phyloP scores from a whole-genome alignment of 1,284 basidiomycete genomes.

The Flammula alnicola region DNA sequence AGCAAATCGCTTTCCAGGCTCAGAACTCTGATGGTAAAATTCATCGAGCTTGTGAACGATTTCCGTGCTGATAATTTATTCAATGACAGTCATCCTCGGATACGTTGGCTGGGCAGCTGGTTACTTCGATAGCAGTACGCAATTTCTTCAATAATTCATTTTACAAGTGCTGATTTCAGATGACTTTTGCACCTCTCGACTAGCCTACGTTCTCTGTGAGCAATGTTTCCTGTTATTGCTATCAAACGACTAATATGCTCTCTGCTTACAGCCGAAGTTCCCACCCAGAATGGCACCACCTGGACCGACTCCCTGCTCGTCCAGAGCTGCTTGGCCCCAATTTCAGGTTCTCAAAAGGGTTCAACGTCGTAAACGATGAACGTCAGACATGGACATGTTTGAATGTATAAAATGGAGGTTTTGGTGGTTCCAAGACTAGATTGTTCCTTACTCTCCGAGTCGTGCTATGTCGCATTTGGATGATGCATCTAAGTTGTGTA shows the following conservation, averaged over 20 bases:
- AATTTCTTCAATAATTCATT: background rate
- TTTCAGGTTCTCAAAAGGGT: slow-evolving; percentile 24
- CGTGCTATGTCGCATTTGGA: too few relatives aligned
- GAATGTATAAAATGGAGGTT: background rate
- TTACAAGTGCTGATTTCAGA: background rate
- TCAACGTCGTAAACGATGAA: slow-evolving; percentile 11
- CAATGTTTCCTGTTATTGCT: background rate
- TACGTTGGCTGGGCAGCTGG: slow-evolving; percentile 27
- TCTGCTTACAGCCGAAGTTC: slow-evolving; percentile 12
- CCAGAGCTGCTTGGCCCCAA: slow-evolving; percentile 20
- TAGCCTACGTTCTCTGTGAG: slow-evolving; percentile 21
- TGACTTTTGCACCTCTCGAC: background rate
- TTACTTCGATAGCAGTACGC: slow-evolving; percentile 20
- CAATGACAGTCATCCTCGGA: slow-evolving; percentile 21
- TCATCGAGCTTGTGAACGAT: background rate
- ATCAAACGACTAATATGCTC: background rate
- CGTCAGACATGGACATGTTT: too few relatives aligned
- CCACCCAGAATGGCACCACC: slow-evolving; percentile 18
- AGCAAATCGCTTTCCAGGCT: slow-evolving; percentile 56
- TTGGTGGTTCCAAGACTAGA: too few relatives aligned
- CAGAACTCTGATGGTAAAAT: slow-evolving; percentile 52
- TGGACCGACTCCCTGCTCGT: slow-evolving; percentile 22
- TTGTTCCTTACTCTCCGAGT: too few relatives aligned
- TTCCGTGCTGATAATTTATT: background rate
- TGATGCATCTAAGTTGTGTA: too few relatives aligned